phyloP scores from a whole-genome alignment of 2,329 filamentous ascomycete species.

The Aspergillus tubingensis region DNA sequence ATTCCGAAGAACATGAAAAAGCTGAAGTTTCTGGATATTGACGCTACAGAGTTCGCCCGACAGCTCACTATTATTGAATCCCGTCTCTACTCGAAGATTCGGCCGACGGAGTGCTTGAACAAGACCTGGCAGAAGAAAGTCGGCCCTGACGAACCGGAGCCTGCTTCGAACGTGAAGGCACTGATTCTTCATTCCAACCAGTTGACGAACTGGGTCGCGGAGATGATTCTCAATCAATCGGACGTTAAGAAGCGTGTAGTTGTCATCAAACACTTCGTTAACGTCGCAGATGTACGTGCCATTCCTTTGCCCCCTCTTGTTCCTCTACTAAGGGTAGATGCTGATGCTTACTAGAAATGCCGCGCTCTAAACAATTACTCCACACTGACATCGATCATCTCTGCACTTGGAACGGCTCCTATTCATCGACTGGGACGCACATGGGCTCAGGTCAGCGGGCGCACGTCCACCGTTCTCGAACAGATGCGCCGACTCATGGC shows the following conservation, averaged over 20 bases:
- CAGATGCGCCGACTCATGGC: conserved; percentile 93
- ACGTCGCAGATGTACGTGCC: conserved; percentile 78
- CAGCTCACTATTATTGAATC: conserved; percentile 98
- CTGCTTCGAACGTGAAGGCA: conserved; percentile 91
- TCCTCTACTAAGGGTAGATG: conserved; percentile 2
- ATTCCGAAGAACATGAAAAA: conserved; percentile 99
- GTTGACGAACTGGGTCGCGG: conserved; percentile 98
- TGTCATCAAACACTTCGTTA: conserved; percentile 97
- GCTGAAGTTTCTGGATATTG: conserved; percentile 96
- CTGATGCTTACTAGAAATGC: conserved; percentile 70
- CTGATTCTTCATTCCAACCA: conserved; percentile 98
- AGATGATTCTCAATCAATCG: conserved; percentile 94
- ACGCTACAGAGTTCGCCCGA: conserved; percentile 92
- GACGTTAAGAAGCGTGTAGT: conserved; percentile 96
- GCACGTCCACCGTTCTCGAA: conserved; percentile 77
- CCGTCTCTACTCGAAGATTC: conserved; percentile 90
- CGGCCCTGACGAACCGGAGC: conserved; percentile 67
- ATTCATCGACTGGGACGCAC: conserved; percentile 92
- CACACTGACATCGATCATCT: conserved; percentile 95
- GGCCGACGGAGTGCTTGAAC: conserved; percentile 91
- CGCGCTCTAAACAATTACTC: conserved; percentile 94
- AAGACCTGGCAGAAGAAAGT: conserved; percentile 99
- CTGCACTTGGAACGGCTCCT: conserved; percentile 87
- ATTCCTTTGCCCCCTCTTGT: not conserved
- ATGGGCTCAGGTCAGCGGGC: conserved; percentile 89